Base-by-base conservation (phyloP, 2,329 filamentous ascomycete species). In the Harringtonia aguacate region DNA sequence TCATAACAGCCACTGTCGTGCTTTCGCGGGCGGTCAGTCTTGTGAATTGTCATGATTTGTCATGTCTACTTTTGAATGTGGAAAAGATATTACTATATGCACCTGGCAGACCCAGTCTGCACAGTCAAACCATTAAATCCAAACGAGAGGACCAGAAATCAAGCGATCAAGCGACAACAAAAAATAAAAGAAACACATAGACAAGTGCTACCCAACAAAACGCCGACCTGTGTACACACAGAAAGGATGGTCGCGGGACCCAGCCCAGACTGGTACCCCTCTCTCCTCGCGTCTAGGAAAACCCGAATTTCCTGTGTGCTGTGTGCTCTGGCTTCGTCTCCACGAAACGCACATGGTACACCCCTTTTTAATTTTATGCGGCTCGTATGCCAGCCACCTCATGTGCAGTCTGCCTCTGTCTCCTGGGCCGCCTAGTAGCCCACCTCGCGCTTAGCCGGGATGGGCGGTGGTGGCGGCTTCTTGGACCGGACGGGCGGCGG, bases 391-490 rank as follows among this genome's bases (percentile, higher is more conserved):
- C n/a, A n/a, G n/a, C n/a, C n/a, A n/a, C n/a, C n/a, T n/a, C n/a
- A n/a, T n/a, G n/a, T n/a, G n/a, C n/a, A n/a, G n/a, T n/a, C n/a
- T n/a, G n/a, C n/a, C n/a, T n/a, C n/a, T n/a, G n/a, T n/a, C n/a
- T n/a, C 9, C 13, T 8, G 20, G 8, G 4, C 8, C n/a, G 2
- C 14, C 27, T 29, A 44, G 30, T 40, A 45, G 14, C 37, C 43
- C 13, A 45, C 37, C 18, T 45, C 43, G 17, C 42, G 42, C 42
- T 39, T 39, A 15, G 39, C 22, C 13, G 72, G 69, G 49, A 74
- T 67, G 3, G 70, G 73, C 29, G 72, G 72, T 9, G 72, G 72
- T 9, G 72, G 62, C 3, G 73, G 70, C 61, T 77, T 77, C 66
- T 75, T 76, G 45, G 64, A 57, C 28, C 65, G 59, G 55, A 63